Conservation (phyloP, 257 asterid species). For the Solanum phureja region DNA sequence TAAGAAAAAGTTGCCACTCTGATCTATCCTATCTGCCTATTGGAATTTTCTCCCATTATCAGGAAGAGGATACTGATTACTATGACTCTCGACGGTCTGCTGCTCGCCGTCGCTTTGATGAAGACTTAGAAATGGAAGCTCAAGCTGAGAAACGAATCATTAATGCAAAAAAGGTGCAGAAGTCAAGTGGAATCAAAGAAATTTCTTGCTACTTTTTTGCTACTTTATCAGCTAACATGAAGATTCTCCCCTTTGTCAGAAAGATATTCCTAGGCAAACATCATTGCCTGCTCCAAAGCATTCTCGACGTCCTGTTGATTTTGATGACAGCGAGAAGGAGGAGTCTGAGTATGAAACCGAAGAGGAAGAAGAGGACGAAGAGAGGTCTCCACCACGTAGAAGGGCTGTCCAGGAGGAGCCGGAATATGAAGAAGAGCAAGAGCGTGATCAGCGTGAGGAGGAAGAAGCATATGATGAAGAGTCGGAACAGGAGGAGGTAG, state of each 20-base stretch:
- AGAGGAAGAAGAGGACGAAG: conserved; percentile 91
- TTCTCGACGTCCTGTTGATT: conserved; percentile 65
- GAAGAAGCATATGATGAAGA: conserved; percentile 68
- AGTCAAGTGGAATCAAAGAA: conserved; percentile 1
- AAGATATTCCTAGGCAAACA: conserved; percentile 48
- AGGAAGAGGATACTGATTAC: conserved; percentile 82
- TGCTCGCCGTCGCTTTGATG: conserved; percentile 72
- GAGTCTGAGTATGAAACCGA: conserved; percentile 95
- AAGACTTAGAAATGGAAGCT: conserved; percentile 86
- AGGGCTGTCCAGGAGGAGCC: conserved; percentile 49
- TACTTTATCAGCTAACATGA: conserved; percentile 21
- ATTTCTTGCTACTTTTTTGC: neutral
- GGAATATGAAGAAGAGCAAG: conserved; percentile 76
- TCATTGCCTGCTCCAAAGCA: conserved; percentile 41
- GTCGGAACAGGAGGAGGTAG: conserved; percentile 93
- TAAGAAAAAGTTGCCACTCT: neutral
- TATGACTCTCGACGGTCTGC: conserved; percentile 66
- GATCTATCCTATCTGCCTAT: neutral
- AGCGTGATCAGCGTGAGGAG: conserved; percentile 50
- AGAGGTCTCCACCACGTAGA: conserved; percentile 39
- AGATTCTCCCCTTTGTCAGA: conserved; percentile 25
- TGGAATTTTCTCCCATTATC: conserved; percentile 5
- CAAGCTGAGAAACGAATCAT: conserved; percentile 90
- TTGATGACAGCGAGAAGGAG: conserved; percentile 82
- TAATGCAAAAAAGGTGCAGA: conserved; percentile 81